Percentiles rank a stretch among this genome's conserved stretches.
These are phyloP conservation scores for Podospora sp. DNA, from an alignment of 495 filamentous ascomycete genomes.

Conservation along the genomic window DNA sequence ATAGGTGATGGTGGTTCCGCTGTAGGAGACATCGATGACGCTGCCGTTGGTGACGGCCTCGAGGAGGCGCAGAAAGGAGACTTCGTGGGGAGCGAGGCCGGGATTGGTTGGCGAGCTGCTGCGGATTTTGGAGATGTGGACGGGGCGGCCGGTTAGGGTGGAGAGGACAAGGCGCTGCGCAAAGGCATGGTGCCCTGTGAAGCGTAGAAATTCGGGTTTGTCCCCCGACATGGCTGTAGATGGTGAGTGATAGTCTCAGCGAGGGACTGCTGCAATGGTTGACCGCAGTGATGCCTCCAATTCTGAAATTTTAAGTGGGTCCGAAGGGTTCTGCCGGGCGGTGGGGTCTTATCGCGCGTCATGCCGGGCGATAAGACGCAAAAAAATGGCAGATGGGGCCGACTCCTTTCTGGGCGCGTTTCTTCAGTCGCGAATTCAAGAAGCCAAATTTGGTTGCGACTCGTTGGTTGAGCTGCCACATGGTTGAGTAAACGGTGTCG, in stretches of 20 bases:
- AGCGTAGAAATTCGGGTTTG: constrained; percentile 56
- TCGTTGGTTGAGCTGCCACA: not conserved
- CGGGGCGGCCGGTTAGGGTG: constrained; percentile 83
- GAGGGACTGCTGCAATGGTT: not conserved
- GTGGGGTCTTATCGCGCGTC: constrained; percentile 31
- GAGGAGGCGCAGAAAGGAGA: constrained; percentile 93
- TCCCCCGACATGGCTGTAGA: constrained; percentile 42
- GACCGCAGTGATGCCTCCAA: not conserved
- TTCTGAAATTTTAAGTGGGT: constrained; percentile 38
- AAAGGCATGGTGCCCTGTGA: constrained; percentile 82
- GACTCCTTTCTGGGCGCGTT: not conserved
- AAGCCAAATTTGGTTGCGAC: not conserved
- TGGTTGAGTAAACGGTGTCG: not conserved
- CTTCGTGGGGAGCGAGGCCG: constrained; percentile 87
- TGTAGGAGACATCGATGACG: constrained; percentile 90
- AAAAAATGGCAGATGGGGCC: constrained; percentile 24
- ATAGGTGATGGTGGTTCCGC: constrained; percentile 88
- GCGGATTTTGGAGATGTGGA: constrained; percentile 93
- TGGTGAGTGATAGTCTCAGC: constrained; percentile 4
- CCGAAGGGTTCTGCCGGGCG: constrained; percentile 36
- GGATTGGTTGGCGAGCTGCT: constrained; percentile 78
- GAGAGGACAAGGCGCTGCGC: constrained; percentile 83
- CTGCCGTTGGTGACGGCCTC: constrained; percentile 95
- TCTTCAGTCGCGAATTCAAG: not conserved
- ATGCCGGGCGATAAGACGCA: constrained; percentile 33